A percentile compares a stretch with the other conserved stretches of the same genome.
These are phyloP conservation scores for Helicosporidium sp. DNA, from an alignment of 139 green algal genomes.

Conservation along the genomic window DNA sequence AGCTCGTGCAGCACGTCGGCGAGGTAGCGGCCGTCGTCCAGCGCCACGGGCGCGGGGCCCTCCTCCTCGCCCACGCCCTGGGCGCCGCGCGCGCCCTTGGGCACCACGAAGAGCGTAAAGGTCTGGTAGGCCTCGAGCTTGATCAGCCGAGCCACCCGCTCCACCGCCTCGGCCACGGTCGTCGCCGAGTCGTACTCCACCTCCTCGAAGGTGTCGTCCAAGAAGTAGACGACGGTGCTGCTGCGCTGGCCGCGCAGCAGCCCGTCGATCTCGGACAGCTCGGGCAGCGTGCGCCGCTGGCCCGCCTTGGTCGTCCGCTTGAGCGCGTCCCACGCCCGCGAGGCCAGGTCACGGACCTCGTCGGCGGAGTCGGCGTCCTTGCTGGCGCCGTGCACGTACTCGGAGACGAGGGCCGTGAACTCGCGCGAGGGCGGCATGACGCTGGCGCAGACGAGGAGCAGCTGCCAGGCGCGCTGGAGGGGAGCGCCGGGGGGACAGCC, in stretches of 20 bases:
- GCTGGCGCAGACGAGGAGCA: constrained; percentile 63
- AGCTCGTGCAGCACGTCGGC: constrained; percentile 34
- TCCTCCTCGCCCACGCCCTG: background rate
- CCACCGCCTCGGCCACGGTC: constrained; percentile 69
- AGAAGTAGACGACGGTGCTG: constrained; percentile 75
- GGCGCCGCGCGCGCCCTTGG: constrained; percentile 7
- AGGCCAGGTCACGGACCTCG: constrained; percentile 22
- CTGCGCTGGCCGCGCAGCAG: constrained; percentile 39
- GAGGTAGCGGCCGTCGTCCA: constrained; percentile 74
- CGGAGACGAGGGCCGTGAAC: constrained; percentile 67
- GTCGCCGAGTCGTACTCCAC: constrained; percentile 72
- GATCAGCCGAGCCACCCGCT: constrained; percentile 68
- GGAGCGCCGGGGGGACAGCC: constrained; percentile 35
- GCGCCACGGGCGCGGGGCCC: constrained; percentile 60
- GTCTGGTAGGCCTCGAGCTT: constrained; percentile 80
- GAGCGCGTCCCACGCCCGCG: constrained; percentile 50
- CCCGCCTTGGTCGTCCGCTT: constrained; percentile 76
- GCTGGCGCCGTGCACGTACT: constrained; percentile 57
- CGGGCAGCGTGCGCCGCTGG: constrained; percentile 46
- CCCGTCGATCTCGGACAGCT: constrained; percentile 57
- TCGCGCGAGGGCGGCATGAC: constrained; percentile 74
- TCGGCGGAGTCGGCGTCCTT: constrained; percentile 29
- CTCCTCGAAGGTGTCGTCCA: constrained; percentile 93
- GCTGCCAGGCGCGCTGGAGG: constrained; percentile 54
- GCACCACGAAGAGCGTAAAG: constrained; percentile 79